Evolutionary conservation across 768 basidiomycete genomes (phyloP).

Genomic region (Termitomyces sp.): DNA sequence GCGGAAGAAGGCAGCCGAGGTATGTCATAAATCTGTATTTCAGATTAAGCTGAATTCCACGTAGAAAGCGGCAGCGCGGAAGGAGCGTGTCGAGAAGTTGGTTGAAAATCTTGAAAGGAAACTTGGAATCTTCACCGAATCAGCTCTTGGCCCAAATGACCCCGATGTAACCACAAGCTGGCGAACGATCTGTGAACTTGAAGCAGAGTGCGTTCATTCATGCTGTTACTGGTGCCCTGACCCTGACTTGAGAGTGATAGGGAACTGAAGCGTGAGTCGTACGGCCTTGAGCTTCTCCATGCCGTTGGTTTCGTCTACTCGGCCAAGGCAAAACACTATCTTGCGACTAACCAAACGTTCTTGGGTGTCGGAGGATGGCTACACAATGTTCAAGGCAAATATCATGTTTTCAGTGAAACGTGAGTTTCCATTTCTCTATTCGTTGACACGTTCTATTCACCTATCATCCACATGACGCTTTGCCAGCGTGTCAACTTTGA

Average conservation of each 20-base stretch:
- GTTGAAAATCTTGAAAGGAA: slow-evolving; percentile 79
- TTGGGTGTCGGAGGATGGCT: slow-evolving; percentile 92
- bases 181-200: slow-evolving; percentile 73
- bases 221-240: not conserved
- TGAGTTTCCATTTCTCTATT: slow-evolving; percentile 33
- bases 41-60: not conserved
- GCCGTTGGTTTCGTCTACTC: slow-evolving; percentile 84
- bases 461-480: not conserved
- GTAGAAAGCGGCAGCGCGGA: slow-evolving; percentile 78
- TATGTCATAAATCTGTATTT: slow-evolving; percentile 25
- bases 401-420: slow-evolving; percentile 93
- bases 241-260: slow-evolving; percentile 31
- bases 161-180: slow-evolving; percentile 68
- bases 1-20: slow-evolving; percentile 64
- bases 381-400: slow-evolving; percentile 89
- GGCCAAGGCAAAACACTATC: slow-evolving; percentile 79
- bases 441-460: not conserved
- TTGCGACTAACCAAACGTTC: slow-evolving; percentile 67
- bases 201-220: slow-evolving; percentile 65
- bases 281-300: slow-evolving; percentile 82
- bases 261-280: slow-evolving; percentile 82
- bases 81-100: slow-evolving; percentile 71
- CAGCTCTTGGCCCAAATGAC: slow-evolving; percentile 67
- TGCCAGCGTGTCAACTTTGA: slow-evolving; percentile 74
- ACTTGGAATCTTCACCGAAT: slow-evolving; percentile 85